A percentile compares a stretch with the other conserved stretches of the same genome.
These are phyloP conservation scores for Smittium culicis DNA, from an alignment of 371 early-diverging fungal genomes.

Conservation along the genomic window DNA sequence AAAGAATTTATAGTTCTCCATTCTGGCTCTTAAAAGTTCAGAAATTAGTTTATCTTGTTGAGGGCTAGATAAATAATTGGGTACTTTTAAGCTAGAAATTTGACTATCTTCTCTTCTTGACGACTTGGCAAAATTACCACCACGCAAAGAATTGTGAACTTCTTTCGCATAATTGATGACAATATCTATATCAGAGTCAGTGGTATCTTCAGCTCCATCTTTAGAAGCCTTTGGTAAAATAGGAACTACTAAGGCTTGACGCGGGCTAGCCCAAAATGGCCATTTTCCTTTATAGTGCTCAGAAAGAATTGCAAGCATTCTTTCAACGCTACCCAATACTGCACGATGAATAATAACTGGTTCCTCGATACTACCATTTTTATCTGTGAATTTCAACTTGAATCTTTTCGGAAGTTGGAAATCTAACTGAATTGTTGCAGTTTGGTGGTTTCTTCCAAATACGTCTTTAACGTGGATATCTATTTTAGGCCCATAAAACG, in stretches of 20 bases:
- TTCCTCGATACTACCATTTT: constrained; percentile 28
- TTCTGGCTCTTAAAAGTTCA: constrained; percentile 36
- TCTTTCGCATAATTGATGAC: background rate
- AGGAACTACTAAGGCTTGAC: constrained; percentile 89
- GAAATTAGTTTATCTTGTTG: constrained; percentile 20
- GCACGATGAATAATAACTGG: constrained; percentile 99
- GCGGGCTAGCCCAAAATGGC: constrained; percentile 98
- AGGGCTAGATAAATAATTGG: background rate
- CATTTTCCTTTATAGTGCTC: constrained; percentile 92
- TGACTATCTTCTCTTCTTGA: background rate
- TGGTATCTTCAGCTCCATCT: constrained; percentile 16
- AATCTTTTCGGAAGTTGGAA: constrained; percentile 34
- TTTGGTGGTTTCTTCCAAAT: constrained; percentile 86
- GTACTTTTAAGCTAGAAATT: background rate
- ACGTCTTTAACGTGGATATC: constrained; percentile 96
- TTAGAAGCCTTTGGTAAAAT: constrained; percentile 27
- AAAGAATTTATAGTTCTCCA: constrained; percentile 47
- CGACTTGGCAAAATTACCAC: background rate
- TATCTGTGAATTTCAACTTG: constrained; percentile 24
- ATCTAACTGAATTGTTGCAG: constrained; percentile 98
- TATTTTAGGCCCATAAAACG: constrained; percentile 99
- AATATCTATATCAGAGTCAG: background rate
- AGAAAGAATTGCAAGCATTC: constrained; percentile 94
- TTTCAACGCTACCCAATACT: constrained; percentile 93
- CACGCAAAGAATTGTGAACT: background rate